A percentile compares a stretch with the other conserved stretches of the same genome.
Conservation (phyloP, 2,329 filamentous ascomycete genomes). For the Thielaviopsis ethacetica region DNA sequence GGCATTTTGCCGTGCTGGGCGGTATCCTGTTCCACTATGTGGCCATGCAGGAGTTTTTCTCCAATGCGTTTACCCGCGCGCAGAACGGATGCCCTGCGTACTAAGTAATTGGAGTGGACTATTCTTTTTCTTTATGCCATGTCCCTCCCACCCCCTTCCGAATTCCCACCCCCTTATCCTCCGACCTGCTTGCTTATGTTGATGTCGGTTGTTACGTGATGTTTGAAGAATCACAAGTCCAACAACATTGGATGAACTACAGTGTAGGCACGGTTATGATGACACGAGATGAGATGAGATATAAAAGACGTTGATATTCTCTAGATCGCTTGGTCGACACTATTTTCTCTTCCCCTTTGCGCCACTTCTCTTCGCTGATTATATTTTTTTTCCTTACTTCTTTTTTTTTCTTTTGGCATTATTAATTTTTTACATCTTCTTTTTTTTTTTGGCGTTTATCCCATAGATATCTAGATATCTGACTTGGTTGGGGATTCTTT, state of each 20-base stretch:
- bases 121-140: too few relatives aligned
- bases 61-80: conserved; percentile 55
- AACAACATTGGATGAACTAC: background rate
- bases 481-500: background rate
- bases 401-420: background rate
- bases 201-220: background rate
- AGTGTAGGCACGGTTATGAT: background rate
- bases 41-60: conserved; percentile 92
- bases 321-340: background rate
- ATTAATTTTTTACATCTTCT: background rate
- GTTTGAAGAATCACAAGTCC: background rate
- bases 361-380: background rate
- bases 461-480: background rate
- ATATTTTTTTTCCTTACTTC: background rate
- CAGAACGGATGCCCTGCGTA: conserved; percentile 40
- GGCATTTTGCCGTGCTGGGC: conserved; percentile 86
- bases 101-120: conserved; percentile 22
- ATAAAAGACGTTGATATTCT: background rate
- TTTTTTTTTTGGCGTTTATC: background rate
- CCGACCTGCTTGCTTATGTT: background rate
- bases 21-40: conserved; percentile 95
- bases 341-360: background rate
- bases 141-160: too few relatives aligned
- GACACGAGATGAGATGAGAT: background rate
- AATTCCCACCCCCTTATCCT: background rate